phyloP scores from a whole-genome alignment of 257 asterid species.

The Solanum lycopersicoides region DNA sequence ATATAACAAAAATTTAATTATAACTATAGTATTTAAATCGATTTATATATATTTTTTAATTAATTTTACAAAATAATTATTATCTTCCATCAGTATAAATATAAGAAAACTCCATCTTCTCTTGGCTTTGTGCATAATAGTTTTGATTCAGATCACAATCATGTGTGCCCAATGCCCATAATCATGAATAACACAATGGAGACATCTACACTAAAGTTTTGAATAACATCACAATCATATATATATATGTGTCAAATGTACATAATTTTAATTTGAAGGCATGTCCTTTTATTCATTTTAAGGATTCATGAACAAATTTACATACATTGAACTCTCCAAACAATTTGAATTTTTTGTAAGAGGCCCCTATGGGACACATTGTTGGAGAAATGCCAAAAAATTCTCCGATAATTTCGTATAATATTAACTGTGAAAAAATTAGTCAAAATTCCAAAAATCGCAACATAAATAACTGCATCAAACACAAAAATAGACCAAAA shows the following conservation, averaged over 20 bases:
- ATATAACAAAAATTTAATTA: no score
- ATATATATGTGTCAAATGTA: conserved; percentile 7
- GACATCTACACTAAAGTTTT: not conserved
- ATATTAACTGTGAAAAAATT: not conserved
- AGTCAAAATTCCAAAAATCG: not conserved
- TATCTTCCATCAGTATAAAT: not conserved
- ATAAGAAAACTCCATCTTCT: not conserved
- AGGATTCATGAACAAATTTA: not conserved
- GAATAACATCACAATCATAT: not conserved
- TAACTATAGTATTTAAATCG: not conserved
- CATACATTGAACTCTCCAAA: conserved; percentile 15
- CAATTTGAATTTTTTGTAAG: conserved; percentile 5
- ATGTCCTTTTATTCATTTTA: not conserved
- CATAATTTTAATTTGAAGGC: conserved; percentile 11
- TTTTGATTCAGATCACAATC: not conserved
- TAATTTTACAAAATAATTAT: not conserved
- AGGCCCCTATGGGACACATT: conserved; percentile 11
- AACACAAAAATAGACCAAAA: not conserved
- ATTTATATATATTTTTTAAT: not conserved
- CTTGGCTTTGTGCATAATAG: not conserved
- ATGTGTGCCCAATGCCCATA: not conserved
- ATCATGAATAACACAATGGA: not conserved
- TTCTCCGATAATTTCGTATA: not conserved
- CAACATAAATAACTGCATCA: not conserved
- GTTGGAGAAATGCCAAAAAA: conserved; percentile 6